A percentile compares a stretch with the other conserved stretches of the same genome.
phyloP scores from a whole-genome alignment of 192 early-diverging fungal species.

The Coemansia sp. region DNA sequence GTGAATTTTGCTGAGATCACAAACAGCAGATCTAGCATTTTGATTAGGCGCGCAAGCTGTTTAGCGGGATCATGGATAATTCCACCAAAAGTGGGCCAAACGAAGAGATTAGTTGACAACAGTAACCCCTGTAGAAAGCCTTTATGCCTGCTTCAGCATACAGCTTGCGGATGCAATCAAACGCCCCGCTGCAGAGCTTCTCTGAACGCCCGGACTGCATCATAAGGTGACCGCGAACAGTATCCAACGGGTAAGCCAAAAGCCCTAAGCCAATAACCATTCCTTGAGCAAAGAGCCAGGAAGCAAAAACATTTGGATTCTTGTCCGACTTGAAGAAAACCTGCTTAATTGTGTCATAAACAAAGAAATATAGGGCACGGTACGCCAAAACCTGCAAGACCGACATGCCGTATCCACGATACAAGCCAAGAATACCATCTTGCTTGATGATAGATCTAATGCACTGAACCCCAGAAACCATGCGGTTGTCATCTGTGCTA shows the following conservation, averaged over 20 bases:
- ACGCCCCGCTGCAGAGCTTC: slow-evolving; percentile 81
- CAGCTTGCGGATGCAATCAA: slow-evolving; percentile 87
- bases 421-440: slow-evolving; percentile 89
- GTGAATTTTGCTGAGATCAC: neutral
- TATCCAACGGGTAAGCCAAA: slow-evolving; percentile 95
- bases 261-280: slow-evolving; percentile 84
- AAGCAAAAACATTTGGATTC: slow-evolving; percentile 51
- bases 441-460: slow-evolving; percentile 85
- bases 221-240: slow-evolving; percentile 96
- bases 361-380: slow-evolving; percentile 67
- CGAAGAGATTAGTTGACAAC: neutral
- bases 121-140: neutral
- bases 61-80: neutral
- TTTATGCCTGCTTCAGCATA: slow-evolving; percentile 72
- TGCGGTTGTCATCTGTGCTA: slow-evolving; percentile 71
- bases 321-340: slow-evolving; percentile 48
- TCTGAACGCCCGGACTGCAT: slow-evolving; percentile 90
- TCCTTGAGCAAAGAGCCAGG: slow-evolving; percentile 70
- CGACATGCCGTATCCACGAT: slow-evolving; percentile 92
- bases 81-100: neutral
- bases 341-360: slow-evolving; percentile 62
- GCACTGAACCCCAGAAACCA: slow-evolving; percentile 86
- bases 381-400: slow-evolving; percentile 83
- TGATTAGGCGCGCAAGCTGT: neutral
- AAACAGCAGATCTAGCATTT: neutral